Evolutionary conservation across 73 alveolate genomes (phyloP).

Genomic region (Paramecium primaurelia): DNA sequence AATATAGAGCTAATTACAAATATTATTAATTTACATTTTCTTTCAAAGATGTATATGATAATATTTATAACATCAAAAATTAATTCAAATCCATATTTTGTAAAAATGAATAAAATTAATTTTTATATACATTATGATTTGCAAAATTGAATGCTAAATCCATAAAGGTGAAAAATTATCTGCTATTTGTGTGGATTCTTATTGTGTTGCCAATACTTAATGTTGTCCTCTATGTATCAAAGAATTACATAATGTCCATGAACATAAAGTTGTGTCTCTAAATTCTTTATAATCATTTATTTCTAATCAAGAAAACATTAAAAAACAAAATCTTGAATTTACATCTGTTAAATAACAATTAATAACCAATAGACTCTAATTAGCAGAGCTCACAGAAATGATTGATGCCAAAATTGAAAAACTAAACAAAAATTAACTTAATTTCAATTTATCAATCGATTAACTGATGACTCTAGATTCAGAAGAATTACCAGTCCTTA

Average conservation of each 20-base stretch:
- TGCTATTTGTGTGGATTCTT: neutral
- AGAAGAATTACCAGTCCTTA: neutral
- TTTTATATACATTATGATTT: neutral
- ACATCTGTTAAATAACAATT: neutral
- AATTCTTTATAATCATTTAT: neutral
- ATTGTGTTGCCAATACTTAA: neutral
- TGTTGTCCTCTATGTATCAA: neutral
- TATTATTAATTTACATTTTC: neutral
- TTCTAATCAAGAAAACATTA: neutral
- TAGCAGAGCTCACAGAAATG: neutral
- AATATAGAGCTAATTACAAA: neutral
- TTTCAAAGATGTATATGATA: neutral
- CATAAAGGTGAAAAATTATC: neutral
- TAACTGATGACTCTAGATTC: neutral
- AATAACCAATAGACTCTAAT: neutral
- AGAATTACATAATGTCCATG: neutral
- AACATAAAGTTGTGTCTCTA: neutral
- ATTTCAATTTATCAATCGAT: neutral
- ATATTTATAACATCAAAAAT: neutral
- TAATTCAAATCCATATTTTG: neutral
- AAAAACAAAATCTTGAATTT: neutral
- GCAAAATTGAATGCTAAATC: neutral
- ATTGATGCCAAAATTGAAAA: neutral
- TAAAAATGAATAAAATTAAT: neutral
- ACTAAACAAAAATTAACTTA: neutral